Evolutionary conservation across 345 rosid species (phyloP).

Genomic region (Syzygium aqueum): DNA sequence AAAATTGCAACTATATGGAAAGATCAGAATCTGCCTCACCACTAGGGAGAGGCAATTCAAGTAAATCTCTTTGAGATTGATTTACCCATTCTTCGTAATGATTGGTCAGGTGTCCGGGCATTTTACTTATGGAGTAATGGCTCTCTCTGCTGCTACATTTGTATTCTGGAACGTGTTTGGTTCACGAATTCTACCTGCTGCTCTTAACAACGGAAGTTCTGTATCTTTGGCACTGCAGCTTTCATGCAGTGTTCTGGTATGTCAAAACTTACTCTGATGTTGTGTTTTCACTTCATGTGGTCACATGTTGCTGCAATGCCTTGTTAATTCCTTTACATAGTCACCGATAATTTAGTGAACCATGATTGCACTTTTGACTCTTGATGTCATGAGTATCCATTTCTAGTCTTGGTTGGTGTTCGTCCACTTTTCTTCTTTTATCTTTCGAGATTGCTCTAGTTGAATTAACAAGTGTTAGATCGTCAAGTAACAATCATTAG

Average conservation of each 20-base stretch:
- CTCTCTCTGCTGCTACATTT: constrained; percentile 87
- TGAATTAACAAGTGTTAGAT: neutral
- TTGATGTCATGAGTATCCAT: neutral
- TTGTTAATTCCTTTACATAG: neutral
- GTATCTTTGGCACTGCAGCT: constrained; percentile 88
- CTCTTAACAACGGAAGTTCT: constrained; percentile 58
- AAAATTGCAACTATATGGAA: neutral
- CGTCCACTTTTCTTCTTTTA: neutral
- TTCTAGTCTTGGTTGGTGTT: neutral
- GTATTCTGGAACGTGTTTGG: constrained; percentile 89
- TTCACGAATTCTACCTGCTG: constrained; percentile 44
- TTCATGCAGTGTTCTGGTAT: constrained; percentile 96
- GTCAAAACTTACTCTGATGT: neutral
- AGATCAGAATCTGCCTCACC: neutral
- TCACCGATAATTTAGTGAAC: neutral
- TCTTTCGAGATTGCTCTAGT: neutral
- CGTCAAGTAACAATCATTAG: neutral
- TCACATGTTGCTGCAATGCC: neutral
- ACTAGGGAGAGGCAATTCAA: neutral
- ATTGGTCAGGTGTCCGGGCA: constrained; percentile 70
- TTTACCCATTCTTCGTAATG: neutral
- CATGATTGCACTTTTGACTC: neutral
- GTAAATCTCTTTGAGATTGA: neutral
- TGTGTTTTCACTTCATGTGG: neutral
- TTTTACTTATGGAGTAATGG: constrained; percentile 96